These are phyloP conservation scores for Chrysanthemum lavandulifolium DNA, from an alignment of 129 eudicot species.

Conservation along the genomic window DNA sequence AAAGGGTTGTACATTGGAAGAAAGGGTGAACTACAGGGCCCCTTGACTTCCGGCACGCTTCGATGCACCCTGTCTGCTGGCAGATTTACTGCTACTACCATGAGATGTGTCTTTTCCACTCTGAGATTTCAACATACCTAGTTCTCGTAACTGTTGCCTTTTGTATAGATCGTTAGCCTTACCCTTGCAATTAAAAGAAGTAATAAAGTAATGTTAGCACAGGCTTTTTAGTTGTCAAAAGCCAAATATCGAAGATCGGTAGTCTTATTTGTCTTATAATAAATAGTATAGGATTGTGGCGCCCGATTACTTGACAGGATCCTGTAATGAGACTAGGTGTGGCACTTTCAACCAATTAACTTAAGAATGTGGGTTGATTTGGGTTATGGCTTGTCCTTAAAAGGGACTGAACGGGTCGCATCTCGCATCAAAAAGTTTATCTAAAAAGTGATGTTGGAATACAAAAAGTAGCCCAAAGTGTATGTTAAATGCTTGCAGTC, in stretches of 20 bases:
- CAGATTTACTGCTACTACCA: conserved; percentile 64
- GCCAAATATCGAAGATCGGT: not conserved
- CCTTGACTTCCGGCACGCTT: conserved; percentile 57
- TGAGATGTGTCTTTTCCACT: conserved; percentile 56
- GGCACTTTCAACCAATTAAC: not conserved
- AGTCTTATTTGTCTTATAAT: not conserved
- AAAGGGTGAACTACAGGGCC: conserved; percentile 2
- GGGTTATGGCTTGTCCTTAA: not conserved
- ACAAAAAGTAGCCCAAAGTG: not conserved
- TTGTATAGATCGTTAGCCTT: conserved; percentile 56
- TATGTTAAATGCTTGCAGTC: not conserved
- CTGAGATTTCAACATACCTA: conserved; percentile 56
- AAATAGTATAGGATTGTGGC: too few species aligned
- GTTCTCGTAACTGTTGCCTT: conserved; percentile 65
- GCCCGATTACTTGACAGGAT: too few species aligned
- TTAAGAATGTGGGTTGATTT: not conserved
- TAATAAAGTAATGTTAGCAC: not conserved
- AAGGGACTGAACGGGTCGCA: too few species aligned
- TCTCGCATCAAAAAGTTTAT: too few species aligned
- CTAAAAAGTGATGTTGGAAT: too few species aligned
- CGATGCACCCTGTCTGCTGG: conserved; percentile 50
- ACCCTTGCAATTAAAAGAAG: conserved; percentile 38
- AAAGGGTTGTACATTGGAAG: conserved; percentile 2
- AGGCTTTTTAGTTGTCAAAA: not conserved
- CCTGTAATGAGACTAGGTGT: too few species aligned